These are phyloP conservation scores for Vitis hybrid DNA, from an alignment of 177 flowering plant genomes.

Conservation along the genomic window DNA sequence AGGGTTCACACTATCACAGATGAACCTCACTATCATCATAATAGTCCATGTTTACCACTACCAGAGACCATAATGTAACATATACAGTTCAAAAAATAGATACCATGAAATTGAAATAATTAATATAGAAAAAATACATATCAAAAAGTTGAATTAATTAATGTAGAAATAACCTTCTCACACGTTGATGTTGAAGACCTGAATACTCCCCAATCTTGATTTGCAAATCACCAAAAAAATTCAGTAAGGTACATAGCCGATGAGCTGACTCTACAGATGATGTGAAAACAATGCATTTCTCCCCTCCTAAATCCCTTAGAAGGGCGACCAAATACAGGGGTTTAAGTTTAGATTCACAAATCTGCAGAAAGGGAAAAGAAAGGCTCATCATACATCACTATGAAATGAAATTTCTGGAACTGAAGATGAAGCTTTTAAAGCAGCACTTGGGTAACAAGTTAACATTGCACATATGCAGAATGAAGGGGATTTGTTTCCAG, in stretches of 20 bases:
- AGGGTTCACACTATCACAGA: no score
- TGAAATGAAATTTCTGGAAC: conserved; percentile 2
- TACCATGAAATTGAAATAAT: no score
- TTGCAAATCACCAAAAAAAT: conserved; percentile 59
- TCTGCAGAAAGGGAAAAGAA: conserved; percentile 35
- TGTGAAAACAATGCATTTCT: conserved; percentile 84
- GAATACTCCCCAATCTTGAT: conserved; percentile 76
- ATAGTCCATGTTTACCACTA: no score
- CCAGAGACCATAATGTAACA: no score
- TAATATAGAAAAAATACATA: no score
- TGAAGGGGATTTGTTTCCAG: no score
- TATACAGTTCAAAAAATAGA: no score
- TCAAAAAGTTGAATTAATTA: neutral
- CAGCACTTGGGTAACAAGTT: no score
- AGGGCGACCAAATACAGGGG: conserved; percentile 77
- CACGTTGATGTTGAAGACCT: conserved; percentile 72
- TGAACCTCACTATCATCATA: no score
- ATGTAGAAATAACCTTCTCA: conserved; percentile 59
- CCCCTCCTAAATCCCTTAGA: conserved; percentile 57
- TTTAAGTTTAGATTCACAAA: conserved; percentile 72
- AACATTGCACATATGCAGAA: no score
- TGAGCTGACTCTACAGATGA: conserved; percentile 82
- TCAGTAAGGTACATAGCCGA: conserved; percentile 65
- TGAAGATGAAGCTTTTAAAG: neutral
- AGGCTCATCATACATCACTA: neutral